Base-by-base conservation (phyloP, 306 rosid species). In the Ceratonia siliqua region DNA sequence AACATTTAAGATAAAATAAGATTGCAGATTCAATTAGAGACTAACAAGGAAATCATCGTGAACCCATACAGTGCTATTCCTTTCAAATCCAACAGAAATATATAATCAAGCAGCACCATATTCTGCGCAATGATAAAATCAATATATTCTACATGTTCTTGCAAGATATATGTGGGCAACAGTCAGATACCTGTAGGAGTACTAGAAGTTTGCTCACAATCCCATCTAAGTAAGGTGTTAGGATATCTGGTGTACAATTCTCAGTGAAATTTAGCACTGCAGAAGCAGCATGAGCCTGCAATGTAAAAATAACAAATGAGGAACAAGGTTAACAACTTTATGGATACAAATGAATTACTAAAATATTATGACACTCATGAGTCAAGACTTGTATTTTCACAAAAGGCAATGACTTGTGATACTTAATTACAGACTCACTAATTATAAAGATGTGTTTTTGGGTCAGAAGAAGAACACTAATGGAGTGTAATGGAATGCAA, bases 211-310 rank as follows among this genome's bases (percentile, higher is more conserved):
- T 89, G 86, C 86, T 83, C 79, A 89, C 94, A 18, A 89, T 78
- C 67, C 89, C 94, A 75, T 89, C 91, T 73, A 89, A 79, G 75
- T 89, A 89, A 8, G 94, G 94, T 48, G 81, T 80, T 66, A 89
- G 84, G 35, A 87, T 83, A 78, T 85, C 86, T 8, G 92, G 85
- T 57, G 87, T 87, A 68, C 95, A 89, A 79, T 87, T 89, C 83
- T 89, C 95, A 27, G 90, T 85, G 72, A 89, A 87, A 78, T 89
- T 89, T 33, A 89, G 85, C 59, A 87, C 89, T 15, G 95, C 95
- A 61, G 95, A 89, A 65, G 95, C 95, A 52, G 95, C 95, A 78
- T 87, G 95, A 45, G 95, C 95, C 95, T 87, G 89, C 38, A 73
- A 75, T 36, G 49, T 39, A 57, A 50, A 79, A 45, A 33, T 10